These are phyloP conservation scores for Suillus paluster DNA, from an alignment of 768 basidiomycete species.

Conservation along the genomic window DNA sequence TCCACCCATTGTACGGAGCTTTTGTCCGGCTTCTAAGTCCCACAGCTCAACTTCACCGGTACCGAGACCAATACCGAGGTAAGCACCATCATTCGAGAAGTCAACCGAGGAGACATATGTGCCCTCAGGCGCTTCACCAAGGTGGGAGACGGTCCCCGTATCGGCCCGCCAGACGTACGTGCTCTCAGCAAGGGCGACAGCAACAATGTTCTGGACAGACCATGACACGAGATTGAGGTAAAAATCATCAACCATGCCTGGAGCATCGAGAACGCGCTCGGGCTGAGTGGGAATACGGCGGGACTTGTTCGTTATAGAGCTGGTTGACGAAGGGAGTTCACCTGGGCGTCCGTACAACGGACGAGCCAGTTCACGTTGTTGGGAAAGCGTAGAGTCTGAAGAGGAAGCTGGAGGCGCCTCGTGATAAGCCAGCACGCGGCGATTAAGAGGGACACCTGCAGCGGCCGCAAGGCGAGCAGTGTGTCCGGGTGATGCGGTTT, in stretches of 20 bases:
- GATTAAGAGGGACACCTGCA: conserved; percentile 74
- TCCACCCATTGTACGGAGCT: conserved; percentile 89
- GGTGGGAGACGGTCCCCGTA: conserved; percentile 78
- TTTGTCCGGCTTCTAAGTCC: conserved; percentile 81
- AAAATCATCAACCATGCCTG: conserved; percentile 93
- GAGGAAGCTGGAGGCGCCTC: conserved; percentile 83
- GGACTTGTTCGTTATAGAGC: conserved; percentile 67
- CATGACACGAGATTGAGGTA: conserved; percentile 95
- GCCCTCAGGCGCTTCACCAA: conserved; percentile 77
- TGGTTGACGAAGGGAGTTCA: conserved; percentile 64
- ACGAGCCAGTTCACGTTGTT: conserved; percentile 77
- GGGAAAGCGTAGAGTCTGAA: conserved; percentile 72
- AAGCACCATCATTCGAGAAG: conserved; percentile 80
- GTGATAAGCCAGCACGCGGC: conserved; percentile 87
- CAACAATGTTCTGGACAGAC: conserved; percentile 85
- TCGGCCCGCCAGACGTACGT: conserved; percentile 97
- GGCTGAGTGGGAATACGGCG: conserved; percentile 87
- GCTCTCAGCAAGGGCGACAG: conserved; percentile 84
- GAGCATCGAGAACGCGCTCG: conserved; percentile 94
- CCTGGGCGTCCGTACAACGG: conserved; percentile 77
- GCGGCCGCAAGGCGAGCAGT: conserved; percentile 79
- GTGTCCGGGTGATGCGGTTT: conserved; percentile 71
- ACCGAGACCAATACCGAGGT: conserved; percentile 81
- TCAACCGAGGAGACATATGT: conserved; percentile 78
- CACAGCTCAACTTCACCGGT: conserved; percentile 92